phyloP scores from a whole-genome alignment of 257 asterid genomes.

The Ehretia macrophylla region DNA sequence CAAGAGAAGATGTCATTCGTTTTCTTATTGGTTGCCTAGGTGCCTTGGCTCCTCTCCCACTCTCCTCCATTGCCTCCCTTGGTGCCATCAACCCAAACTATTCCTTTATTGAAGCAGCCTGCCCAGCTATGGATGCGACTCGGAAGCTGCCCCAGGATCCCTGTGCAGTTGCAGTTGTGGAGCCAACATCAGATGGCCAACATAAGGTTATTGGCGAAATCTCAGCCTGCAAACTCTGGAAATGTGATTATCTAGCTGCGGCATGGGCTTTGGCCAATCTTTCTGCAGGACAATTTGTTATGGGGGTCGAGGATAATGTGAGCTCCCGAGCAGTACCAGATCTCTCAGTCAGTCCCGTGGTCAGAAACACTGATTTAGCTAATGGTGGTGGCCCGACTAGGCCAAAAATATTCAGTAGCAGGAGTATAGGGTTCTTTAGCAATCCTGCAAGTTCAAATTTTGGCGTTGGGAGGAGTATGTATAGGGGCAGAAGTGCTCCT shows the following conservation, averaged over 20 bases:
- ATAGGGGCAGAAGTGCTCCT: conserved; percentile 89
- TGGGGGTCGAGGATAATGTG: conserved; percentile 82
- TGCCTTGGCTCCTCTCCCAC: conserved; percentile 94
- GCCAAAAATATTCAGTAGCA: conserved; percentile 63
- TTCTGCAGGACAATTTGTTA: conserved; percentile 84
- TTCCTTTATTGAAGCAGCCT: conserved; percentile 55
- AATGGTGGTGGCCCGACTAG: conserved; percentile 25
- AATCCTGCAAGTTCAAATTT: conserved; percentile 36
- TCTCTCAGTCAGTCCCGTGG: conserved; percentile 20
- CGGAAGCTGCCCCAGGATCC: conserved; percentile 60
- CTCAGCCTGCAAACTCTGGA: conserved; percentile 85
- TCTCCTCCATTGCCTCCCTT: conserved; percentile 70
- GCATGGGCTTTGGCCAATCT: conserved; percentile 92
- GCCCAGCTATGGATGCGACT: conserved; percentile 64
- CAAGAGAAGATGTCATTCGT: conserved; percentile 90
- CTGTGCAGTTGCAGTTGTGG: conserved; percentile 84
- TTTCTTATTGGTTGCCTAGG: conserved; percentile 95
- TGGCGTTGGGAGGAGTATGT: conserved; percentile 71
- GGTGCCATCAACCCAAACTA: conserved; percentile 69
- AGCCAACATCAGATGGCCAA: conserved; percentile 49
- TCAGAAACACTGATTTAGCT: conserved; percentile 29
- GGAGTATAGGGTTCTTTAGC: conserved; percentile 71
- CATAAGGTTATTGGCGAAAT: conserved; percentile 79
- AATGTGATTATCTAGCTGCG: conserved; percentile 75
- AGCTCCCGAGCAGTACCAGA: conserved; percentile 39